Evolutionary conservation across 1,284 basidiomycete species (phyloP), one percentile per base, ranked within the genome.

Genomic region (Austroboletus novae-zelandiae): DNA sequence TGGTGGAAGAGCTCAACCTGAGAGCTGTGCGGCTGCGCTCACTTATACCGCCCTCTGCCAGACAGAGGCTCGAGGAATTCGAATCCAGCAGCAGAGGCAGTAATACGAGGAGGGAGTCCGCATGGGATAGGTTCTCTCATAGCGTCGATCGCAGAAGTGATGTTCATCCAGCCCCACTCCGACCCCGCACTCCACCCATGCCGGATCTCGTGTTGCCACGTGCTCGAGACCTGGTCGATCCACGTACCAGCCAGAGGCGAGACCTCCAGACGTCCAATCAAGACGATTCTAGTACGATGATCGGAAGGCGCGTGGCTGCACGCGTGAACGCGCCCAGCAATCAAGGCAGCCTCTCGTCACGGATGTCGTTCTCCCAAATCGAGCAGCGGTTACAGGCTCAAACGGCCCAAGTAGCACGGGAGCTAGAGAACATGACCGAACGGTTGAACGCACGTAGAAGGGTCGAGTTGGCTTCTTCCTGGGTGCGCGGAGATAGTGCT

Each of bases 261-360:
- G 50, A 62, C 40, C 11, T 53, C 40, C 59, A 53, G 36, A 59
- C 47, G 29, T 17, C 43, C 36, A 49, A 47, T 41, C 52, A 44
- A 11, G 68, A 77, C 43, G 78, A 80, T 35, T 62, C 74, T 8
- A 64, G 65, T 27, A 80, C 78, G 2, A 64, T 72, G 32, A 65
- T 81, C 13, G 79, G 79, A 20, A 69, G 79, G 46, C 75, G 74
- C 37, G 78, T 81, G 36, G 76, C 76, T 18, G 75, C 77, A 17
- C 72, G 79, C 50, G 68, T 74, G 30, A 69, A 66, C 25, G 61
- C 62, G 23, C 54, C 64, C n/a, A 48, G 59, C 10, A 39, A 52
- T 23, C 60, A 56, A 2, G 47, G 42, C 27, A 52, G 53, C 17
- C 57, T 61, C 43, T 59, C 51, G 14, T 48, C 56, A 29, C 61